Evolutionary conservation across 352 stramenopile species (phyloP).

Genomic region (Globisporangium nunn): DNA sequence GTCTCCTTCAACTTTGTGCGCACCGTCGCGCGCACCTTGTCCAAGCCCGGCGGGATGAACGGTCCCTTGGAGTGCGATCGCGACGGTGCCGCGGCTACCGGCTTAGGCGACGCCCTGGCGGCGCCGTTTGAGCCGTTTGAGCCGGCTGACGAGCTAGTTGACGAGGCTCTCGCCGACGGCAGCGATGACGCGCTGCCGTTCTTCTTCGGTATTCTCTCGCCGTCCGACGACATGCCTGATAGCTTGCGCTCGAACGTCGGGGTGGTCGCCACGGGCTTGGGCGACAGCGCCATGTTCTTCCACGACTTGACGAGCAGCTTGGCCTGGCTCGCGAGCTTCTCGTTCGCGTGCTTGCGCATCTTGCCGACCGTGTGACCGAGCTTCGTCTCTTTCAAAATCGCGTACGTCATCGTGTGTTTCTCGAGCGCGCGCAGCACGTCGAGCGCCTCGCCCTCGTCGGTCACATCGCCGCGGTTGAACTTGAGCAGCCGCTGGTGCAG

Average conservation of each 20-base stretch:
- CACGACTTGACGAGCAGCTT: slow-evolving; percentile 82
- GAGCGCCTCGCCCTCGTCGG: slow-evolving; percentile 48
- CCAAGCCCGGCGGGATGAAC: slow-evolving; percentile 63
- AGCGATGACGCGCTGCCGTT: slow-evolving; percentile 8
- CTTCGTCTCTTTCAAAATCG: slow-evolving; percentile 80
- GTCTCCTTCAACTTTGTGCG: slow-evolving; percentile 79
- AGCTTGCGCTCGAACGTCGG: slow-evolving; percentile 22
- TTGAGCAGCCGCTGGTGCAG: slow-evolving; percentile 68
- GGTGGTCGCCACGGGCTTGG: slow-evolving; percentile 15
- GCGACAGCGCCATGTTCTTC: slow-evolving; percentile 81
- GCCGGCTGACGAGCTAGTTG: slow-evolving; percentile 3
- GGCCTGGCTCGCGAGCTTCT: slow-evolving; percentile 67
- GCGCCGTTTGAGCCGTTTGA: slow-evolving; percentile 18
- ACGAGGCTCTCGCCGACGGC: slow-evolving; percentile 5
- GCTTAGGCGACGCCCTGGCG: neutral
- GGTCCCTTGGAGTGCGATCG: slow-evolving; percentile 9
- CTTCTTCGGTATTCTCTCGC: slow-evolving; percentile 24
- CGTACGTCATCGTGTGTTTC: slow-evolving; percentile 46
- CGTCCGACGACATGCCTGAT: slow-evolving; percentile 20
- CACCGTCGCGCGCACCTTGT: slow-evolving; percentile 72
- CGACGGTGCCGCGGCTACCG: neutral
- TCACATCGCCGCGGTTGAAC: slow-evolving; percentile 56
- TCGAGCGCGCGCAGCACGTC: slow-evolving; percentile 62
- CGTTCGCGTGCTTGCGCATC: slow-evolving; percentile 84
- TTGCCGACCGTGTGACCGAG: slow-evolving; percentile 82